phyloP scores from a whole-genome alignment of 2,329 filamentous ascomycete genomes.

The Ophiostoma ips region DNA sequence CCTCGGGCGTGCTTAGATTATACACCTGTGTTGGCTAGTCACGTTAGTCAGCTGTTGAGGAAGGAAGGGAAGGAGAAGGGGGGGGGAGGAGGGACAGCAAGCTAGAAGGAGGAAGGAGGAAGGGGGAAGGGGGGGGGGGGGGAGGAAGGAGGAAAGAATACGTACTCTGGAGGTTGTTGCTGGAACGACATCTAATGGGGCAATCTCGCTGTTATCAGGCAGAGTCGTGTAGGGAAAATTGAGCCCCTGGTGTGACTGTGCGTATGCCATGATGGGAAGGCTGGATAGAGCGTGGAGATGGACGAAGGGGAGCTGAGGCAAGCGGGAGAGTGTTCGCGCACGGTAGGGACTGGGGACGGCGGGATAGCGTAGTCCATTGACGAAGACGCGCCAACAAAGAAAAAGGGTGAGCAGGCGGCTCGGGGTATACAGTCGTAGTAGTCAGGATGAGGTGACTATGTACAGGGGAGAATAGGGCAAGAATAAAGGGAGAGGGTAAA shows the following conservation, averaged over 20 bases:
- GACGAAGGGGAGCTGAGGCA: conserved; percentile 23
- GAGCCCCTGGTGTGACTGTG: conserved; percentile 14
- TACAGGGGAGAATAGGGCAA: neutral
- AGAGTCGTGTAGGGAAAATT: conserved; percentile 11
- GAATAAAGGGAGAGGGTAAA: neutral
- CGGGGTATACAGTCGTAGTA: no score
- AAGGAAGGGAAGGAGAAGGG: neutral
- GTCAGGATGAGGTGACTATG: no score
- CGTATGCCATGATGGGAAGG: conserved; percentile 18
- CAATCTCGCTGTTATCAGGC: conserved; percentile 1
- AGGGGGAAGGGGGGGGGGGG: no score
- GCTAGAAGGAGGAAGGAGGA: no score
- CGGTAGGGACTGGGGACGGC: conserved; percentile 29
- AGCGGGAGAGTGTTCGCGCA: conserved; percentile 24
- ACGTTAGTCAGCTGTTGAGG: neutral
- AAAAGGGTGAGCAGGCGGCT: neutral
- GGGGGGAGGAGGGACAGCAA: neutral
- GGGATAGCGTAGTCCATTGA: conserved; percentile 26
- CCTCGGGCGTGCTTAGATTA: conserved; percentile 12
- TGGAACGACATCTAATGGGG: neutral
- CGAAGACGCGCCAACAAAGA: neutral
- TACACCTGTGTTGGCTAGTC: neutral
- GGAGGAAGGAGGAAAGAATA: no score
- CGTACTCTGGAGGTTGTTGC: neutral
- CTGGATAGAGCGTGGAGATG: conserved; percentile 18